Evolutionary conservation across 1,284 basidiomycete genomes (phyloP), one percentile per base, ranked within the genome.

Genomic region (Leccinum insolens): DNA sequence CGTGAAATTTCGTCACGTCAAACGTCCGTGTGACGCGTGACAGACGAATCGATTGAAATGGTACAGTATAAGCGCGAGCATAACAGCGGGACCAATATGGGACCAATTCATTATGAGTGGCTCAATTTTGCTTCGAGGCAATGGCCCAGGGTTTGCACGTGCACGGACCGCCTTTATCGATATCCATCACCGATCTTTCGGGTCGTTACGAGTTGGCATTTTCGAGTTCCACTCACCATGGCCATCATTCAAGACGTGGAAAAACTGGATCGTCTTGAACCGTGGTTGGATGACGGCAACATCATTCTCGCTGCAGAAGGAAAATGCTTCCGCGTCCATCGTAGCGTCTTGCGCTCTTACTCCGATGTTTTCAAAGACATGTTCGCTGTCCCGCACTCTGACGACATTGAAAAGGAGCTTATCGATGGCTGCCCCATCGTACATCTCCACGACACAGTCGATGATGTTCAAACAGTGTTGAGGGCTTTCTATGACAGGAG

Each of bases 241-340:
- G 59, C 34, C 31, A 63, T 61, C 31, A 63, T 61, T n/a, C 62
- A 55, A 22, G 55, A 59, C 8, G 22, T 3, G 4, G 6, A 17
- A 22, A 31, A 12, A 34, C 22, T 46, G 4, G 62, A 65, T 7
- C 63, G 41, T 39, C 61, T 64, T 11, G 59, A 72, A 6, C 75
- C 73, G 4, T 75, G 74, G 75, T 25, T 68, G 6, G 69, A 71
- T 1, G 75, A 75, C 12, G 75, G 73, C 0, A 73, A 75, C 60
- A 65, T 74, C 52, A 14, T 73, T 61, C 62, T 73, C 22, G 46
- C 52, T 6, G 60, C 64, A 8, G 62, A 66, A 39, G 61, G 46
- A 7, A 71, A 70, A 65, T 41, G 20, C 9, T 75, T 75, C 49
- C 68, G 68, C 6, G 75, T 76, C 22, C 74, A 75, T 37, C 67